A percentile compares a stretch with the other conserved stretches of the same genome.
phyloP scores from a whole-genome alignment of 1,284 basidiomycete species.

The Butyriboletus appendiculatus region DNA sequence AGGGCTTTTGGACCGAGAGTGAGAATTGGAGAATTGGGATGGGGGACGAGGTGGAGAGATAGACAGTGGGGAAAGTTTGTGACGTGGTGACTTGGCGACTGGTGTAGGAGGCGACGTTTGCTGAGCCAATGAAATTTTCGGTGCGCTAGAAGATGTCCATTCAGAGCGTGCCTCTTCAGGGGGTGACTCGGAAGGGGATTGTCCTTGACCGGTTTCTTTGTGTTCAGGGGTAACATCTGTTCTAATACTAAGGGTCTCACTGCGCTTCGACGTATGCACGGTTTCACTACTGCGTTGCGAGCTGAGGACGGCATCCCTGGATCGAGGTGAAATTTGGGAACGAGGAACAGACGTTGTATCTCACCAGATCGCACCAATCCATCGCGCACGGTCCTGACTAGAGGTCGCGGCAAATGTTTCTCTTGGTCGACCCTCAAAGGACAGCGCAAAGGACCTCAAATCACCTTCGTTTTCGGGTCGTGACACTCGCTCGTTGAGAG shows the following conservation, averaged over 20 bases:
- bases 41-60: conserved; percentile 31
- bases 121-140: conserved; percentile 10
- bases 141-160: conserved; percentile 31
- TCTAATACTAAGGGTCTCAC: conserved; percentile 13
- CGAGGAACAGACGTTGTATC: conserved; percentile 9
- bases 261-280: not conserved
- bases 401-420: conserved; percentile 64
- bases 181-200: conserved; percentile 10
- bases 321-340: conserved; percentile 4
- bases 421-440: conserved; percentile 49
- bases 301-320: conserved; percentile 61
- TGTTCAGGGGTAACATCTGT: conserved; percentile 16
- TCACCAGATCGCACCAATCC: conserved; percentile 74
- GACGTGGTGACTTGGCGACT: conserved; percentile 22
- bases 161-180: conserved; percentile 26
- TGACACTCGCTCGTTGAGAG: conserved; percentile 48
- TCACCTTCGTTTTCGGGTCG: conserved; percentile 41
- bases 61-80: conserved; percentile 18
- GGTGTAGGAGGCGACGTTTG: conserved; percentile 26
- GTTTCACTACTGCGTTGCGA: conserved; percentile 32
- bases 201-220: conserved; percentile 1
- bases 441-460: conserved; percentile 61
- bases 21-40: conserved; percentile 22
- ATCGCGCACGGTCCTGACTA: conserved; percentile 62
- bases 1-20: conserved; percentile 44